Base-by-base conservation (phyloP, 257 asterid species). In the Jaltomata sinuosa region DNA sequence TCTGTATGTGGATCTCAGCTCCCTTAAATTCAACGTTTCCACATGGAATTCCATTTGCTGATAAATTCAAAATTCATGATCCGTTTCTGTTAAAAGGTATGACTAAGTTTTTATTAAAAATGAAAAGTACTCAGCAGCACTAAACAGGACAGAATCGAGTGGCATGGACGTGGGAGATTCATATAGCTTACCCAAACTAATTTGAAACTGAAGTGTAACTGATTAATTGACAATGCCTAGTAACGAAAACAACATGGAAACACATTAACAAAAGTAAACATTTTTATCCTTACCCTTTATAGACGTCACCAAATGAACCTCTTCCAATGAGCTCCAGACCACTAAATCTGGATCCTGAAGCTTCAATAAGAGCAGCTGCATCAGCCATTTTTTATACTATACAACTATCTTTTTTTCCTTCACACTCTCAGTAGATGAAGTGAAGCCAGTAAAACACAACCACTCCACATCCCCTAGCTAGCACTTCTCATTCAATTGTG, bases 251-350 rank as follows among this genome's bases (percentile, higher is more conserved):
- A 84, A 32, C 15, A 74, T 53, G 76, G 40, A 25, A 76, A 47
- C 61, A 76, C 81, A 27, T 15, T 25, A 47, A 68, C 47, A 78
- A 74, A 55, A 84, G 11, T 29, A 27, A 68, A 31, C 55, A 85
- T 40, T 64, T 83, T 57, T 42, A 84, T 52, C 11, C 85, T 87
- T 90, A 96, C 99, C 97, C 99, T 91, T 94, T 97, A 84, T 95
- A 97, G 81, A 97, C 99, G 84, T 97, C 98, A 18, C 99, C 99
- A 77, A 97, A 97, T 1, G 99, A 97, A 61, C 99, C 99, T 93
- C 97, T 91, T 32, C 98, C 98, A 67, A 97, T 97, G 65, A 97
- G 97, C 91, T 95, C 99, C 92, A 97, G 87, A 85, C 93, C 89
- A 87, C 90, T 88, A 89, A 95, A 97, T 91, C 99, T 94, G 84